Evolutionary conservation across 805 yeast species (phyloP).

Genomic region (Sugiyamaella americana): DNA sequence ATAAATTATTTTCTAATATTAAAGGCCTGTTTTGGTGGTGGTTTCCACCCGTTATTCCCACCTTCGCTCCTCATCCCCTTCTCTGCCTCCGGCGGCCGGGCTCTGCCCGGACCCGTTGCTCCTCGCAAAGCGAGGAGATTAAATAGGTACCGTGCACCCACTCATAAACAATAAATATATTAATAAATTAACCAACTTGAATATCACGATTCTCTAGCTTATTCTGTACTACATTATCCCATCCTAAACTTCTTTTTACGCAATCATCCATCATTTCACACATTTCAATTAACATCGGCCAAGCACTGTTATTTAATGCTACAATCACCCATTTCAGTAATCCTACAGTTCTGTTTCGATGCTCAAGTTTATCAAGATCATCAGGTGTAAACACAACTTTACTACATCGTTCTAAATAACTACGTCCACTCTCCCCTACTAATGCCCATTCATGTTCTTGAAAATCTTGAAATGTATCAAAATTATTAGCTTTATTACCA

Average conservation of each 20-base stretch:
- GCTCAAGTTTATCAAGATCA: conserved; percentile 29
- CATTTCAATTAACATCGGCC: conserved; percentile 55
- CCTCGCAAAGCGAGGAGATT: too few relatives aligned
- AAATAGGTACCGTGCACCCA: too few relatives aligned
- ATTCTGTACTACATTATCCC: conserved; percentile 19
- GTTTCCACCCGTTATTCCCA: too few relatives aligned
- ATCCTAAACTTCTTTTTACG: conserved; percentile 48
- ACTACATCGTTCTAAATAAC: conserved; percentile 43
- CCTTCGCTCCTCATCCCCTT: too few relatives aligned
- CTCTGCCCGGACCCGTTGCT: too few relatives aligned
- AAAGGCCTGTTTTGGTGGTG: too few relatives aligned
- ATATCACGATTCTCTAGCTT: conserved; percentile 5
- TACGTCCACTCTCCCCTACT: conserved; percentile 42
- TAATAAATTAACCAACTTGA: too few relatives aligned
- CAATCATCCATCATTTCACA: conserved; percentile 49
- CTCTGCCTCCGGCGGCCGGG: too few relatives aligned
- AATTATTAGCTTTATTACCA: conserved; percentile 9
- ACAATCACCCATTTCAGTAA: conserved; percentile 31
- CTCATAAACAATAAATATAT: too few relatives aligned
- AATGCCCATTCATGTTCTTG: conserved; percentile 29
- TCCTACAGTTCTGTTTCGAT: conserved; percentile 48
- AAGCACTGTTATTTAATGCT: conserved; percentile 26
- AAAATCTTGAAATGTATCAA: conserved; percentile 8
- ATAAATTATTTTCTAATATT: too few relatives aligned
- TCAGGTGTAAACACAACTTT: conserved; percentile 4